Evolutionary conservation across 1,284 basidiomycete species (phyloP), one percentile per base, ranked within the genome.

Genomic region (Ganoderma multipileum): DNA sequence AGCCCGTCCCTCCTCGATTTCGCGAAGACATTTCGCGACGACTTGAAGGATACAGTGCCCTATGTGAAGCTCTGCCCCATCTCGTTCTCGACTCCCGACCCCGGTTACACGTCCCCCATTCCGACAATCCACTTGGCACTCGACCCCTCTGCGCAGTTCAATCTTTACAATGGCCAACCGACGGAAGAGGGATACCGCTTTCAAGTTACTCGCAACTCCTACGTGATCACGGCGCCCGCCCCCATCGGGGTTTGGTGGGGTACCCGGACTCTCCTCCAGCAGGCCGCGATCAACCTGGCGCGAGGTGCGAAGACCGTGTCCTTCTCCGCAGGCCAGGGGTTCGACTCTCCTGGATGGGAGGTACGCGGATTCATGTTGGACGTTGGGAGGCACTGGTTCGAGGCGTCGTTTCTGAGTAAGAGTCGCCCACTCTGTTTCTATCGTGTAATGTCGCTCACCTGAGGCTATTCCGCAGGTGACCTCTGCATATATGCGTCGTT

Each of bases 291-390:
- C 16, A 66, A 69, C 20, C 61, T 72, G 0, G 75, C 72, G 11
- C 72, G 75, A 1, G 76, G 77, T 12, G 71, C 76, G 44, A 73
- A 72, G 26, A 70, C 57, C 3, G 70, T 77, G 30, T 57, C 64
- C 3, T 72, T 82, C 38, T 78, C 81, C 3, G 66, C 75, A 16
- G 81, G 80, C 1, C 68, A 70, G 2, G 77, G 79, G 0, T 66
- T 62, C 1, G 81, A 82, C 68, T 73, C 76, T 23, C 82, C 82
- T 1, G 81, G 79, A 11, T 83, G 81, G 80, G 77, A 77, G 30
- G 78, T 81, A 2, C 75, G 81, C 7, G 81, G 82, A 11, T 79
- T 81, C 67, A 83, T 83, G 82, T 75, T 83, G 20, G 81, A 82
- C 65, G 79, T 76, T 12, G 81, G 79, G 0, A 74, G 81, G 38